A percentile compares a stretch with the other conserved stretches of the same genome.
Evolutionary conservation across 2,329 filamentous ascomycete genomes (phyloP).

Genomic region (Ceratocystis albifundus): DNA sequence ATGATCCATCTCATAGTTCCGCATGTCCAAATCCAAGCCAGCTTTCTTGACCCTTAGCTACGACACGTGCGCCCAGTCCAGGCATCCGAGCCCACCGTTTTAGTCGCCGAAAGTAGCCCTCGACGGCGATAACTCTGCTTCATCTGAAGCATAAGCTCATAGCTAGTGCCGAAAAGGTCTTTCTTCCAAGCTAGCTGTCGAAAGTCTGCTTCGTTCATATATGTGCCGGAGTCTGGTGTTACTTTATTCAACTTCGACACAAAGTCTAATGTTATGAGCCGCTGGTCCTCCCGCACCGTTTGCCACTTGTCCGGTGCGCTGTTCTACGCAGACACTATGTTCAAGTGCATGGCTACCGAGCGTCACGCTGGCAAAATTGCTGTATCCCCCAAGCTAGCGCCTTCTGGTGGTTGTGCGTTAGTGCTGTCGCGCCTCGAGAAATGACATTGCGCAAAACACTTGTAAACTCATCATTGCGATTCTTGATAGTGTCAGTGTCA

Average conservation of each 20-base stretch:
- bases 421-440: conserved; percentile 29
- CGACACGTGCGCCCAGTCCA: conserved; percentile 39
- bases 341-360: conserved; percentile 16
- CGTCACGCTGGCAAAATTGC: conserved; percentile 26
- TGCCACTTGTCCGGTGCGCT: conserved; percentile 17
- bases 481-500: conserved; percentile 30
- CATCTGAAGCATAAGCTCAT: conserved; percentile 32
- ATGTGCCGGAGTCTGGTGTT: conserved; percentile 35
- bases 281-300: conserved; percentile 17
- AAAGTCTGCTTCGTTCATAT: conserved; percentile 44
- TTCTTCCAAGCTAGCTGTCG: conserved; percentile 34
- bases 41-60: background rate
- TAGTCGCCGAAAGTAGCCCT: conserved; percentile 37
- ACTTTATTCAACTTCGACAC: conserved; percentile 30
- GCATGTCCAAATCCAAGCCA: background rate
- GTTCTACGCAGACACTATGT: conserved; percentile 16
- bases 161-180: conserved; percentile 39
- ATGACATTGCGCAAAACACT: conserved; percentile 30
- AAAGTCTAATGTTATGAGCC: conserved; percentile 27
- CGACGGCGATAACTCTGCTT: conserved; percentile 42
- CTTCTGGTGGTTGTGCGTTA: conserved; percentile 27
- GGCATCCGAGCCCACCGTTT: conserved; percentile 42
- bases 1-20: too few species aligned
- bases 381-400: conserved; percentile 25
- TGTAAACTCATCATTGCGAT: conserved; percentile 28